Base-by-base conservation (phyloP, 2,329 filamentous ascomycete species). In the Aureobasidium sp. region DNA sequence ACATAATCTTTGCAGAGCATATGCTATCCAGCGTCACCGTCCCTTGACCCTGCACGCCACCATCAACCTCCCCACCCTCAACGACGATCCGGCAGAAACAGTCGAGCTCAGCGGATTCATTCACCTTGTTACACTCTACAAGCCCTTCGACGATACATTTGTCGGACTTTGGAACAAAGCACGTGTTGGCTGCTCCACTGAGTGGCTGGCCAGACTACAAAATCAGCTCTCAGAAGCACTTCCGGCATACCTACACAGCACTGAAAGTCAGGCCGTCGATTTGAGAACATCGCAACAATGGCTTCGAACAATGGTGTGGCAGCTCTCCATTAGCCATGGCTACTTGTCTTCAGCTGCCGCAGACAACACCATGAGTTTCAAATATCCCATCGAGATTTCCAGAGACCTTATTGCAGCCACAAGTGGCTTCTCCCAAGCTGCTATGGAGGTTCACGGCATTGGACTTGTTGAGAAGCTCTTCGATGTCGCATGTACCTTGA, bases 401-500 rank as follows among this genome's bases (percentile, higher is more conserved):
- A 76, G 82, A 52, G 83, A 84, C 53, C 78, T 86, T 1, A 76
- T 84, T 0, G 73, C 75, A 13, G 84, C 92, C 74, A 86, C 88
- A 5, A 84, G 85, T 17, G 84, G 88, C 59, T 88, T 94, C 69
- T 87, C 87, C 0, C 84, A 84, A 39, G 82, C 87, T 66, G 85
- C 86, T 47, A 87, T 91, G 78, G 89, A 93, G 66, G 78, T 92
- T 3, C 81, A 92, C 66, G 88, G 87, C 20, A 82, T 89, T 42
- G 88, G 88, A 29, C 73, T 95, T 74, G 88, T 94, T 64, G 89
- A 92, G 70, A 93, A 93, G 71, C 76, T 96, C 13, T 84, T 94
- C 68, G 88, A 92, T 67, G 83, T 92, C 39, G 85, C 89, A 13
- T 88, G 83, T 71, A 85, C 86, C 17, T 79, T 94, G 64, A 87